Percentiles rank a stretch among this genome's conserved stretches.
Evolutionary conservation across 2,329 filamentous ascomycete species (phyloP).

Genomic region (Ambrosiella cleistominuta): DNA sequence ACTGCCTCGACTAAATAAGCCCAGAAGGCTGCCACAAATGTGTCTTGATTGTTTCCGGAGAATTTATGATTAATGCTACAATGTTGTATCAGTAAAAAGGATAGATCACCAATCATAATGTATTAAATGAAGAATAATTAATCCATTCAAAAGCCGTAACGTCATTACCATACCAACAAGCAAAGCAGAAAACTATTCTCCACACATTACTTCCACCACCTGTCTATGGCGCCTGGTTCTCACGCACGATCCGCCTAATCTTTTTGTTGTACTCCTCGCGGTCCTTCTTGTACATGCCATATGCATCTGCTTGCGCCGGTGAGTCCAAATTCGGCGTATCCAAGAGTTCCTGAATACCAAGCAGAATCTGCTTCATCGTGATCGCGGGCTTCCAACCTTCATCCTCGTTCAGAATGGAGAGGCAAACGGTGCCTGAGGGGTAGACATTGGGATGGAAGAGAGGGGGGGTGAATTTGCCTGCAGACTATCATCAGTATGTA

Average conservation of each 20-base stretch:
- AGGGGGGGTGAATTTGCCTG: slow-evolving; percentile 90
- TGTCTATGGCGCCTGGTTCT: slow-evolving; percentile 61
- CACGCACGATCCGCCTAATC: slow-evolving; percentile 68
- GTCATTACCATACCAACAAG: not conserved
- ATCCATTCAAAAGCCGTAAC: not conserved
- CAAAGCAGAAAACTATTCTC: not conserved
- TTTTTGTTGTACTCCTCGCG: slow-evolving; percentile 72
- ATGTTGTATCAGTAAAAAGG: not conserved
- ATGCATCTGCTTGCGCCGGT: slow-evolving; percentile 90
- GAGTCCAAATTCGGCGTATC: slow-evolving; percentile 96
- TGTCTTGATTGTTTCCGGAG: no score
- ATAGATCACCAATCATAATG: not conserved
- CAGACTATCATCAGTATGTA: slow-evolving; percentile 1
- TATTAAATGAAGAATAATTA: no score
- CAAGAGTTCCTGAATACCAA: slow-evolving; percentile 88
- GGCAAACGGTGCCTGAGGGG: slow-evolving; percentile 89
- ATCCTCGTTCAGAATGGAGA: slow-evolving; percentile 95
- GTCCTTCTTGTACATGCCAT: slow-evolving; percentile 92
- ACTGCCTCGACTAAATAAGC: not conserved
- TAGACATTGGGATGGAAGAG: slow-evolving; percentile 98
- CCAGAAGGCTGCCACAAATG: no score
- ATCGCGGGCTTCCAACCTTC: slow-evolving; percentile 98
- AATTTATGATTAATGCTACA: no score
- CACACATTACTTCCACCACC: not conserved
- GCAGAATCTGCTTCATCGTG: slow-evolving; percentile 91